Conservation (phyloP, 148 eudicot genomes). For the Talinum fruticosum region DNA sequence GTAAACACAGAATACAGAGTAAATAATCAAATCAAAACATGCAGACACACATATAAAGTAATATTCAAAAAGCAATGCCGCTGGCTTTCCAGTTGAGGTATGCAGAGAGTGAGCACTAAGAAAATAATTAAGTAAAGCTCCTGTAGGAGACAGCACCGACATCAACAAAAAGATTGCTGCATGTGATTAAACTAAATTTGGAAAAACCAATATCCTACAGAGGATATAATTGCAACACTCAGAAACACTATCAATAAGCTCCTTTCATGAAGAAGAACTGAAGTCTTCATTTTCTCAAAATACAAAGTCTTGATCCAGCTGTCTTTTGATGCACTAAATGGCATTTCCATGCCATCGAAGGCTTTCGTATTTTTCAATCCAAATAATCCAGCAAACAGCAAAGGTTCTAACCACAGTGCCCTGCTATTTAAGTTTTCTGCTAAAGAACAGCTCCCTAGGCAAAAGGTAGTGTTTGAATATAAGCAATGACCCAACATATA, state of each 20-base stretch:
- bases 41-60: background rate
- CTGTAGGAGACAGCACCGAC: background rate
- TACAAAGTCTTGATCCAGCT: background rate
- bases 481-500: background rate
- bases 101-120: background rate
- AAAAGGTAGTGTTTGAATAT: background rate
- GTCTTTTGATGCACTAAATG: no score
- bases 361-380: background rate
- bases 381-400: background rate
- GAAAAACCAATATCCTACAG: background rate
- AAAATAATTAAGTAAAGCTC: background rate
- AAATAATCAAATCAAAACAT: background rate
- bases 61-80: background rate
- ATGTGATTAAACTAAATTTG: no score
- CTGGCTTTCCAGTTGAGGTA: background rate
- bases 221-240: background rate
- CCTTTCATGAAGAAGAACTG: background rate
- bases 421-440: background rate
- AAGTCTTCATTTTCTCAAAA: background rate
- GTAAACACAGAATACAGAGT: background rate
- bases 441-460: background rate
- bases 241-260: background rate
- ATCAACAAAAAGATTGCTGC: background rate
- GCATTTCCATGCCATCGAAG: no score
- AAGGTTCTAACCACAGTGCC: background rate